A percentile compares a stretch with the other conserved stretches of the same genome.
Evolutionary conservation across 768 basidiomycete genomes (phyloP).

Genomic region (Clitopilus hobsonii): DNA sequence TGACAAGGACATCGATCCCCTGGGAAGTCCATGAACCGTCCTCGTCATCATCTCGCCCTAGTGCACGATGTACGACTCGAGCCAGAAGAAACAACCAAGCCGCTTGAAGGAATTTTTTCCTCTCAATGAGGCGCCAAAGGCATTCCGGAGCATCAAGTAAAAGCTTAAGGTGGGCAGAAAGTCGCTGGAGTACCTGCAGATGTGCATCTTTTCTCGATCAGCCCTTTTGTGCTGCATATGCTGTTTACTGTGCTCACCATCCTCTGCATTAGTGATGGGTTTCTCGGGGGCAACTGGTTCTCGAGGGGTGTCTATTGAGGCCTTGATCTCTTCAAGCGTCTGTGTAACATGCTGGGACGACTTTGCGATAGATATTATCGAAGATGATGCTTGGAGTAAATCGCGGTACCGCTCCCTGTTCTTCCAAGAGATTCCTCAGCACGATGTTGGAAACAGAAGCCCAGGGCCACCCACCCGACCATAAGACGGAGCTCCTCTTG

Average conservation of each 20-base stretch:
- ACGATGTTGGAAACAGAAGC: constrained; percentile 1
- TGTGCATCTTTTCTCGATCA: constrained; percentile 48
- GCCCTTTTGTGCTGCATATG: background rate
- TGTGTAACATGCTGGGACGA: constrained; percentile 64
- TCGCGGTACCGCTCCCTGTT: constrained; percentile 87
- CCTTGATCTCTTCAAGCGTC: constrained; percentile 59
- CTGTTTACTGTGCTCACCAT: constrained; percentile 31
- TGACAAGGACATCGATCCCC: constrained; percentile 60
- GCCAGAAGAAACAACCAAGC: constrained; percentile 86
- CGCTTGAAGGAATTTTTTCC: constrained; percentile 74
- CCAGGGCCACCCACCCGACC: constrained; percentile 77
- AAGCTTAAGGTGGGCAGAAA: constrained; percentile 89
- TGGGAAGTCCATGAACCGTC: constrained; percentile 55
- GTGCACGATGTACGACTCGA: constrained; percentile 75
- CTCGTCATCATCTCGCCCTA: constrained; percentile 59
- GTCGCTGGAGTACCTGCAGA: constrained; percentile 60
- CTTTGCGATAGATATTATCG: constrained; percentile 70
- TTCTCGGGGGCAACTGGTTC: constrained; percentile 39
- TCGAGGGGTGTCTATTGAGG: constrained; percentile 44
- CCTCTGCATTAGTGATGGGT: constrained; percentile 28
- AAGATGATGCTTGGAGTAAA: constrained; percentile 78
- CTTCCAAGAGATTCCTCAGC: constrained; percentile 37
- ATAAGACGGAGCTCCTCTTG: constrained; percentile 84
- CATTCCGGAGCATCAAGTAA: constrained; percentile 90
- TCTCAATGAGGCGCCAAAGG: constrained; percentile 83